A percentile compares a stretch with the other conserved stretches of the same genome.
These are phyloP conservation scores for Neotropicomus parvogracilis DNA, from an alignment of 1,284 basidiomycete species.

Conservation along the genomic window DNA sequence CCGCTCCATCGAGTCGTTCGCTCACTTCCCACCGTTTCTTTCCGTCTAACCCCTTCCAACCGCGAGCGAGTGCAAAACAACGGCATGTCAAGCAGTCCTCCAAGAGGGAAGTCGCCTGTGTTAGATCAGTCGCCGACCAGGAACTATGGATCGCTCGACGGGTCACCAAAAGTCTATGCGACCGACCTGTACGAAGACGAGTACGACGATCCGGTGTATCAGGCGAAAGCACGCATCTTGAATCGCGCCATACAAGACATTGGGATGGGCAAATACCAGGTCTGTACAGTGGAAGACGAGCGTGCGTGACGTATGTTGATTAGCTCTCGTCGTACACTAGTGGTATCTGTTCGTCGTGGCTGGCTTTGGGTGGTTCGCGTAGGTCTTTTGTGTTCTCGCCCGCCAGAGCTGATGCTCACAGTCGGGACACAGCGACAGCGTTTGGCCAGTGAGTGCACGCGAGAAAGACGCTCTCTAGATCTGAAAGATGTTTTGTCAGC, in stretches of 20 bases:
- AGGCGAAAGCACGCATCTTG: conserved; percentile 53
- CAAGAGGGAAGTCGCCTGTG: not conserved
- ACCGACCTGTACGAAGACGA: conserved; percentile 41
- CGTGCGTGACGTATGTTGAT: not conserved
- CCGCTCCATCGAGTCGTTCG: no score
- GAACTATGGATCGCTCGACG: not conserved
- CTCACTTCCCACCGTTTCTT: no score
- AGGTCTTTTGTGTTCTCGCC: conserved; percentile 26
- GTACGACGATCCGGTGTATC: conserved; percentile 52
- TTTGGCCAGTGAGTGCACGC: conserved; percentile 43
- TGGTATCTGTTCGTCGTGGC: conserved; percentile 57
- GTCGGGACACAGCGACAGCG: conserved; percentile 37
- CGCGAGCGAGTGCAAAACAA: not conserved
- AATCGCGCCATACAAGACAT: conserved; percentile 59
- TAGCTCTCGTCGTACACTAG: conserved; percentile 32
- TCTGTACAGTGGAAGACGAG: conserved; percentile 22
- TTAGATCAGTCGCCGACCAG: not conserved
- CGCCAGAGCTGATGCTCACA: not conserved
- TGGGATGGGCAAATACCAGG: conserved; percentile 70
- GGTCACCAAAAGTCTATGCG: not conserved
- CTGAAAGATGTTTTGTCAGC: conserved; percentile 30
- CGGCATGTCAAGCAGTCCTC: conserved; percentile 3
- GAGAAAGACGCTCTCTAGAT: not conserved
- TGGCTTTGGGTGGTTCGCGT: conserved; percentile 73
- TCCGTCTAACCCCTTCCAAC: no score